Evolutionary conservation across 192 early-diverging fungal genomes (phyloP).

Genomic region (Gigaspora rosea): DNA sequence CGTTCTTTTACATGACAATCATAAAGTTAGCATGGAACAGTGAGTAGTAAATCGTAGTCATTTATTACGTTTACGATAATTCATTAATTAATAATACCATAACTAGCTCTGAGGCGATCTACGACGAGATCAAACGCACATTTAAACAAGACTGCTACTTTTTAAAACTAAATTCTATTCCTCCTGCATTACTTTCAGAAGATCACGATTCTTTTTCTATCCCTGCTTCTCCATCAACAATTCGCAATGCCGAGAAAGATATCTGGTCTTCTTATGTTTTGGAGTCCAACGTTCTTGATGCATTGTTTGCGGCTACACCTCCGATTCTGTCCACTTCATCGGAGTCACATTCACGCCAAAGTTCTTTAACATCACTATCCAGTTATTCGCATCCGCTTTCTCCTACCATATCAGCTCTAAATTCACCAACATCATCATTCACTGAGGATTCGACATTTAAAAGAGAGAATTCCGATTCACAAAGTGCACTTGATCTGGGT

Average conservation of each 20-base stretch:
- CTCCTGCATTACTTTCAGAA: slow-evolving; percentile 33
- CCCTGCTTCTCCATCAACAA: not conserved
- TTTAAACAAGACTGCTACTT: slow-evolving; percentile 66
- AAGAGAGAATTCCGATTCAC: slow-evolving; percentile 41
- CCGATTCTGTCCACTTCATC: slow-evolving; percentile 23
- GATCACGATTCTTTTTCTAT: slow-evolving; percentile 26
- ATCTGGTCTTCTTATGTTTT: slow-evolving; percentile 49
- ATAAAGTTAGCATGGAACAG: slow-evolving; percentile 53
- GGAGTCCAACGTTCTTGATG: slow-evolving; percentile 31
- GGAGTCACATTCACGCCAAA: slow-evolving; percentile 35
- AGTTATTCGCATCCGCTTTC: slow-evolving; percentile 20
- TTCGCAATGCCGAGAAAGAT: slow-evolving; percentile 26
- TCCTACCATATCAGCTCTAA: slow-evolving; percentile 42
- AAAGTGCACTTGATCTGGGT: slow-evolving; percentile 35
- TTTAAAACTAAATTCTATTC: slow-evolving; percentile 61
- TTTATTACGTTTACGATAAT: not conserved
- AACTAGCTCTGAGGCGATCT: slow-evolving; percentile 57
- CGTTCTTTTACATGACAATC: slow-evolving; percentile 83
- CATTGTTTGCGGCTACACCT: slow-evolving; percentile 29
- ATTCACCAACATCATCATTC: slow-evolving; percentile 38
- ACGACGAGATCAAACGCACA: slow-evolving; percentile 65
- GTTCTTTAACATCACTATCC: slow-evolving; percentile 34
- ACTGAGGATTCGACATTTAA: slow-evolving; percentile 38
- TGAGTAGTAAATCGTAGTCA: slow-evolving; percentile 39
- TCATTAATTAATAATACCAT: not conserved